Conservation (phyloP, 2,329 filamentous ascomycete genomes). For the Clonostachys solani region DNA sequence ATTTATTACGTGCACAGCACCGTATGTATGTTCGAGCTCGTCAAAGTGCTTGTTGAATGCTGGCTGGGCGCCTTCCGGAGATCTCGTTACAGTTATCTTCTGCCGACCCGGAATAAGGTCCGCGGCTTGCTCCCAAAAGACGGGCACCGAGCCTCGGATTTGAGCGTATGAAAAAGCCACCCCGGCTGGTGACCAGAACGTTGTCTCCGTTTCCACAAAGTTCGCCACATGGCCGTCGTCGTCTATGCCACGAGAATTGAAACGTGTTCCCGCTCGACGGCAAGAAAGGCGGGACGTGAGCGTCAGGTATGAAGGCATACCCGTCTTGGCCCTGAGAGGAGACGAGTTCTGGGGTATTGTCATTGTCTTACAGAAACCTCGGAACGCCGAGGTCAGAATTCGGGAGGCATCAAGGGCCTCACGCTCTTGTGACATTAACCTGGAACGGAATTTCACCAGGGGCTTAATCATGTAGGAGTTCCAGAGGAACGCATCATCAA, state of each 20-base stretch:
- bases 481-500: slow-evolving; percentile 92
- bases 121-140: slow-evolving; percentile 95
- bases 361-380: slow-evolving; percentile 86
- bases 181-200: slow-evolving; percentile 77
- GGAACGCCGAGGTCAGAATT: slow-evolving; percentile 88
- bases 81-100: slow-evolving; percentile 88
- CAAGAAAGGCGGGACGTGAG: slow-evolving; percentile 91
- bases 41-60: slow-evolving; percentile 96
- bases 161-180: slow-evolving; percentile 91
- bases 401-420: slow-evolving; percentile 78
- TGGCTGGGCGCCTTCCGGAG: slow-evolving; percentile 84
- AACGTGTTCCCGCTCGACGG: slow-evolving; percentile 84
- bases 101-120: slow-evolving; percentile 88
- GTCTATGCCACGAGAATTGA: slow-evolving; percentile 96
- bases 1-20: slow-evolving; percentile 89
- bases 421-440: slow-evolving; percentile 71
- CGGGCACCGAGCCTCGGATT: slow-evolving; percentile 84
- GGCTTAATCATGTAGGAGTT: slow-evolving; percentile 98
- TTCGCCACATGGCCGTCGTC: slow-evolving; percentile 97
- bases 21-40: slow-evolving; percentile 79
- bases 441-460: slow-evolving; percentile 81
- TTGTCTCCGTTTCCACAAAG: slow-evolving; percentile 96
- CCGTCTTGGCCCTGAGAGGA: slow-evolving; percentile 63
- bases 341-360: slow-evolving; percentile 75
- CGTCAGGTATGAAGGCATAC: slow-evolving; percentile 78